Evolutionary conservation across 345 rosid genomes (phyloP).

Genomic region (Eucalyptus curtisii): DNA sequence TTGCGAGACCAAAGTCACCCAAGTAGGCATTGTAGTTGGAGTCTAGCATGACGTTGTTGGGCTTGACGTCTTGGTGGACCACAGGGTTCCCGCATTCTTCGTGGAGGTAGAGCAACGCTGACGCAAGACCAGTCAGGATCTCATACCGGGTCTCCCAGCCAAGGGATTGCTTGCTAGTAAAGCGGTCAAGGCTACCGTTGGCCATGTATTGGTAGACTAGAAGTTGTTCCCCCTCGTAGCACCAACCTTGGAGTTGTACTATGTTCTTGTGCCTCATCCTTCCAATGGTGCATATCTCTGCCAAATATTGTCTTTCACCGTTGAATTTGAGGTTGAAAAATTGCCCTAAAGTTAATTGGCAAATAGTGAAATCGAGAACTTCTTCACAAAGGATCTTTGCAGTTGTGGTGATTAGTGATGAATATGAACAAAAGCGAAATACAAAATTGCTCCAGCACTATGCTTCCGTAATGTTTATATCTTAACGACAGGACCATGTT

Average conservation of each 20-base stretch:
- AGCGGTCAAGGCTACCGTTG: slow-evolving; percentile 30
- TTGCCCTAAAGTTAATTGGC: neutral
- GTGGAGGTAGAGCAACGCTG: slow-evolving; percentile 21
- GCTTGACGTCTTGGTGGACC: slow-evolving; percentile 24
- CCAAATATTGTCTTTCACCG: slow-evolving; percentile 23
- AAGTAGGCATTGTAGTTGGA: slow-evolving; percentile 13
- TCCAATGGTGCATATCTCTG: slow-evolving; percentile 26
- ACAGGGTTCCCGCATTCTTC: slow-evolving; percentile 21
- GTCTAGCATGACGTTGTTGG: slow-evolving; percentile 27
- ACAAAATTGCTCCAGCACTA: neutral
- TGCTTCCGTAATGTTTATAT: neutral
- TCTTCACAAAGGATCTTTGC: neutral
- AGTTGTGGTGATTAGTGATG: neutral
- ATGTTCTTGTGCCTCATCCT: slow-evolving; percentile 29
- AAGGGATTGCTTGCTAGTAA: slow-evolving; percentile 9
- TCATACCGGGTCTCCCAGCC: slow-evolving; percentile 11
- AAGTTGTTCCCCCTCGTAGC: slow-evolving; percentile 16
- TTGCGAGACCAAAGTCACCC: slow-evolving; percentile 14
- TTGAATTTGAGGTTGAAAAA: neutral
- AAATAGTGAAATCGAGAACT: neutral
- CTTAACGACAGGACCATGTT: neutral
- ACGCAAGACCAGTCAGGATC: slow-evolving; percentile 17
- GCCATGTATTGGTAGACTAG: slow-evolving; percentile 32
- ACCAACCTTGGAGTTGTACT: slow-evolving; percentile 36
- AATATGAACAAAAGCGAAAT: neutral